Evolutionary conservation across 495 filamentous ascomycete genomes (phyloP).

Genomic region (Neurospora sp.): DNA sequence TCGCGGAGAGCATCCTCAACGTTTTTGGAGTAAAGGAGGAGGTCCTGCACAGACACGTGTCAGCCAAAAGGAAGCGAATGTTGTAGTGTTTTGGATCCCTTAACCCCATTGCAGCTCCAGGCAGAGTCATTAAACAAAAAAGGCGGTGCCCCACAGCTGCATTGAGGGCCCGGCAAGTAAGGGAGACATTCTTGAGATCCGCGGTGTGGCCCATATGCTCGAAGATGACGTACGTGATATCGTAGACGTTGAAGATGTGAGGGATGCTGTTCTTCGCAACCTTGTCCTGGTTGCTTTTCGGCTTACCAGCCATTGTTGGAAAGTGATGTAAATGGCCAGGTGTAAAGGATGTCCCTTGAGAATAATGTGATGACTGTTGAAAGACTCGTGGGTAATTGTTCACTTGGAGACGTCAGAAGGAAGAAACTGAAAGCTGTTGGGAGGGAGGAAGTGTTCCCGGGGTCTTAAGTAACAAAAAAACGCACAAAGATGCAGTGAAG

Average conservation of each 20-base stretch:
- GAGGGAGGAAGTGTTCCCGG: neutral
- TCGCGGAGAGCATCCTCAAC: conserved; percentile 22
- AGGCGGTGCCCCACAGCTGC: neutral
- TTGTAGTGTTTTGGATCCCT: neutral
- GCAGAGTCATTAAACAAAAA: neutral
- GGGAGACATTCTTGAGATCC: neutral
- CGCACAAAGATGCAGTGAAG: neutral
- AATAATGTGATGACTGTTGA: neutral
- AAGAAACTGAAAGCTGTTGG: neutral
- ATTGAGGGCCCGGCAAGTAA: neutral
- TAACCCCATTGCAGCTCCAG: neutral
- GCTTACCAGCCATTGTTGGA: neutral
- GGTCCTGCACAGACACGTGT: conserved; percentile 22
- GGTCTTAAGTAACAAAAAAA: neutral
- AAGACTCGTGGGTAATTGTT: neutral
- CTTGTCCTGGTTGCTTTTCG: no score
- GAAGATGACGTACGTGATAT: neutral
- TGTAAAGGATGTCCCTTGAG: neutral
- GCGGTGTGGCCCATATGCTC: neutral
- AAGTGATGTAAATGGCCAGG: neutral
- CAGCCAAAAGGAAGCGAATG: neutral
- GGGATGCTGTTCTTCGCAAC: neutral
- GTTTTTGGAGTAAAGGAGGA: conserved; percentile 28
- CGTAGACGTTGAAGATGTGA: neutral
- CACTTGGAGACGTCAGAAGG: neutral